These are phyloP conservation scores for Wickerhamiella australiensis DNA, from an alignment of 805 yeast genomes.

Conservation along the genomic window DNA sequence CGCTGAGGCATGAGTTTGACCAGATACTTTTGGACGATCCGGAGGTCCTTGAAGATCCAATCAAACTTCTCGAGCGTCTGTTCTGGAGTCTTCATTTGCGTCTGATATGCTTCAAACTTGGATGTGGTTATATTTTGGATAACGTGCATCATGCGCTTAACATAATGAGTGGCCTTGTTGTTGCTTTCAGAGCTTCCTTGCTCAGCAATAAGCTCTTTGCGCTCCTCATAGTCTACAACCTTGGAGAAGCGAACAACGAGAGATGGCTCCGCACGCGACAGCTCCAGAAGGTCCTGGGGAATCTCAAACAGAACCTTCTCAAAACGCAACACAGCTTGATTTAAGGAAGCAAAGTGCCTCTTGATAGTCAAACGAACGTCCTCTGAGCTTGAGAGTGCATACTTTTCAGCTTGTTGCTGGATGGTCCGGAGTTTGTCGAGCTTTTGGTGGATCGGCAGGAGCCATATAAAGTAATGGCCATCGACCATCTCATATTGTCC, in stretches of 20 bases:
- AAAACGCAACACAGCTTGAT: conserved; percentile 42
- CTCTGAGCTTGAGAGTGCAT: conserved; percentile 41
- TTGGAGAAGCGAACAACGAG: conserved; percentile 62
- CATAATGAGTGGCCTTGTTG: conserved; percentile 25
- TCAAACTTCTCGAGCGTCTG: conserved; percentile 55
- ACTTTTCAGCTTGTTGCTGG: conserved; percentile 55
- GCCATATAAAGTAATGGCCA: conserved; percentile 33
- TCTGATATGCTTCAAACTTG: conserved; percentile 55
- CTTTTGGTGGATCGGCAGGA: conserved; percentile 57
- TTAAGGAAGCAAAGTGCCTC: conserved; percentile 42
- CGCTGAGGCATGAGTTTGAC: conserved; percentile 49
- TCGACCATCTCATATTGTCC: conserved; percentile 6
- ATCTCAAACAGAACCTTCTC: conserved; percentile 50
- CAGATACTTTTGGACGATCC: conserved; percentile 49
- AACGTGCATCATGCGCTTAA: conserved; percentile 37
- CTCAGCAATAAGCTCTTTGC: conserved; percentile 49
- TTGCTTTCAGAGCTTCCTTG: conserved; percentile 10
- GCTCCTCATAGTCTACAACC: conserved; percentile 67
- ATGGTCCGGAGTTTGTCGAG: conserved; percentile 65
- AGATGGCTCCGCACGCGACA: conserved; percentile 54
- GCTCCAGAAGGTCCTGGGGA: conserved; percentile 60
- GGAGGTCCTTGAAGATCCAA: conserved; percentile 75
- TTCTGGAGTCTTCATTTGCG: conserved; percentile 37
- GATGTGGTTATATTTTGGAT: conserved; percentile 50
- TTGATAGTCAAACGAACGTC: conserved; percentile 59